Conservation (phyloP, 169 alveolate species). For the Prorocentrum cordatum region DNA sequence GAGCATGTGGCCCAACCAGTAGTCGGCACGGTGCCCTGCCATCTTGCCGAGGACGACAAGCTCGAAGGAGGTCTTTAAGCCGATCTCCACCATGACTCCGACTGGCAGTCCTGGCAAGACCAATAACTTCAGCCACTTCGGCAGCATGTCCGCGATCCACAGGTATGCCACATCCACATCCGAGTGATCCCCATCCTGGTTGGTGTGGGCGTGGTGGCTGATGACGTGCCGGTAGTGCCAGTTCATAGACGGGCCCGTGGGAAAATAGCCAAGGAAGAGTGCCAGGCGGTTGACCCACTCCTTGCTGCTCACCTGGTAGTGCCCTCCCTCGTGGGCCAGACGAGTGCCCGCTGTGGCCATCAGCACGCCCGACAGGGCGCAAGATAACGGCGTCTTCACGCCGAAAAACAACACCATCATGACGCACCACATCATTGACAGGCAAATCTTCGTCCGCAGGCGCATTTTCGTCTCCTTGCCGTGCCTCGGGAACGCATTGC, state of each 20-base stretch:
- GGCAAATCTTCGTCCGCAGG: not conserved
- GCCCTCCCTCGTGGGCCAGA: conserved; percentile 54
- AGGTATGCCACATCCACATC: conserved; percentile 65
- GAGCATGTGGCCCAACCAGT: no score
- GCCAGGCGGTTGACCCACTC: conserved; percentile 49
- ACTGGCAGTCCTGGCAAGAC: conserved; percentile 32
- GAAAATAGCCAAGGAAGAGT: conserved; percentile 23
- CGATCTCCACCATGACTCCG: conserved; percentile 36
- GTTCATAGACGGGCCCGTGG: conserved; percentile 33
- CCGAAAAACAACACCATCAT: conserved; percentile 58
- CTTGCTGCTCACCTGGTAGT: conserved; percentile 24
- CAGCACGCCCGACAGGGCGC: not conserved
- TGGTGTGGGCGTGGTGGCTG: conserved; percentile 63
- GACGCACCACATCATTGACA: conserved; percentile 11
- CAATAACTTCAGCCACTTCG: conserved; percentile 40
- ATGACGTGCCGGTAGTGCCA: conserved; percentile 54
- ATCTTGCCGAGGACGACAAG: no score
- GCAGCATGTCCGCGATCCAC: conserved; percentile 37
- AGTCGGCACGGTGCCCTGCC: no score
- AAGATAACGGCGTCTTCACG: conserved; percentile 22
- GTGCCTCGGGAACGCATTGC: conserved; percentile 37
- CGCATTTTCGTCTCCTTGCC: conserved; percentile 42
- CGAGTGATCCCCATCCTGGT: conserved; percentile 23
- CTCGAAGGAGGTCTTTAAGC: conserved; percentile 11
- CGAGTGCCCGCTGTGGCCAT: conserved; percentile 62